Conservation (phyloP, 148 eudicot genomes). For the Suaeda aralocaspica region DNA sequence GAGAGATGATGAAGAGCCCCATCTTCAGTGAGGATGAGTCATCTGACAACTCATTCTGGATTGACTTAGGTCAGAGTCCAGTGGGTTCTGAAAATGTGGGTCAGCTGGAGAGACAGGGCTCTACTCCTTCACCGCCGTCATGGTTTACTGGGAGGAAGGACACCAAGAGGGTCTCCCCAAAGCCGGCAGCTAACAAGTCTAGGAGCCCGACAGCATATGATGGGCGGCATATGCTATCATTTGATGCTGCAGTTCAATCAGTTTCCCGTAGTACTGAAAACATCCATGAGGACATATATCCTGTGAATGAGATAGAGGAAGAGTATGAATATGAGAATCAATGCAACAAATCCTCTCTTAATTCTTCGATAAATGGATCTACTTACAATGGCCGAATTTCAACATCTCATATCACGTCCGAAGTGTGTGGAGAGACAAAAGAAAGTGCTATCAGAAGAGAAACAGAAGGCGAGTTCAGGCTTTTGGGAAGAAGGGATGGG, state of each 20-base stretch:
- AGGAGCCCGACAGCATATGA: constrained; percentile 56
- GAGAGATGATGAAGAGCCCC: constrained; percentile 92
- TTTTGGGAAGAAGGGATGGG: constrained; percentile 81
- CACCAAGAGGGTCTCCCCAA: constrained; percentile 56
- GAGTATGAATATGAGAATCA: constrained; percentile 37
- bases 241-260: constrained; percentile 86
- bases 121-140: constrained; percentile 52
- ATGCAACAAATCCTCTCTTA: constrained; percentile 22
- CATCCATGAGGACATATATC: constrained; percentile 41
- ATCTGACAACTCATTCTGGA: constrained; percentile 92
- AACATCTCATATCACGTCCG: constrained; percentile 35
- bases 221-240: constrained; percentile 55
- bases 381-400: constrained; percentile 13
- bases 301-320: constrained; percentile 59
- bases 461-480: constrained; percentile 91
- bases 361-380: constrained; percentile 30
- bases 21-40: constrained; percentile 98
- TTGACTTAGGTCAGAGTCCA: constrained; percentile 94
- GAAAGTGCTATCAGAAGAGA: constrained; percentile 87
- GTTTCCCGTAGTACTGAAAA: constrained; percentile 64
- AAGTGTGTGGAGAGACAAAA: constrained; percentile 45
- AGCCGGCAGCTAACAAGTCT: constrained; percentile 35
- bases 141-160: constrained; percentile 61
- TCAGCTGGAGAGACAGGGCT: constrained; percentile 42
- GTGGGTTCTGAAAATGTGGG: constrained; percentile 54